Conservation (phyloP, 805 yeast species). For the Maudiozyma turicensis region DNA sequence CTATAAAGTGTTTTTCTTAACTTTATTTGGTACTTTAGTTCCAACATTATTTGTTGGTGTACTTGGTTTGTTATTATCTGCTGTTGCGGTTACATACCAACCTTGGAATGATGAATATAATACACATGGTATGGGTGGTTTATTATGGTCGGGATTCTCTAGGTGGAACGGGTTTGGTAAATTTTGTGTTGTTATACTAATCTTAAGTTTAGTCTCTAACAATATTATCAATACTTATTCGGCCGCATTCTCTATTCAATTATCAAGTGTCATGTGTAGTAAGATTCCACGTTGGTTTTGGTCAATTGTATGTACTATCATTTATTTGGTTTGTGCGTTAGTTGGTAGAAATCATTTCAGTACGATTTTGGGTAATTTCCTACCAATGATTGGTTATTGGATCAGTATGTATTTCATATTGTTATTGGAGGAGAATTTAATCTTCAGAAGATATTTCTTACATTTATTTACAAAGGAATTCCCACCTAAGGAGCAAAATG, state of each 20-base stretch:
- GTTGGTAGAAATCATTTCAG: slow-evolving; percentile 69
- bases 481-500: slow-evolving; percentile 11
- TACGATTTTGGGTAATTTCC: slow-evolving; percentile 63
- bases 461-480: slow-evolving; percentile 37
- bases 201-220: slow-evolving; percentile 70
- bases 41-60: slow-evolving; percentile 74
- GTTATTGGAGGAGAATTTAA: slow-evolving; percentile 58
- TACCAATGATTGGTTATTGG: slow-evolving; percentile 93
- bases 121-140: slow-evolving; percentile 63
- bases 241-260: slow-evolving; percentile 69
- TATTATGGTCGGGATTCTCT: slow-evolving; percentile 51
- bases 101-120: slow-evolving; percentile 52
- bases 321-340: slow-evolving; percentile 61
- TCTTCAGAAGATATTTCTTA: slow-evolving; percentile 48
- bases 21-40: slow-evolving; percentile 54
- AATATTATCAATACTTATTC: slow-evolving; percentile 75
- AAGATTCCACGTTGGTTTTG: slow-evolving; percentile 71
- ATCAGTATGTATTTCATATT: slow-evolving; percentile 69
- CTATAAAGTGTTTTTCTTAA: slow-evolving; percentile 43
- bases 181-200: slow-evolving; percentile 58
- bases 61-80: slow-evolving; percentile 60
- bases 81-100: slow-evolving; percentile 47
- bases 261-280: slow-evolving; percentile 45
- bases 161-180: slow-evolving; percentile 74
- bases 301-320: slow-evolving; percentile 50